Percentiles rank a stretch among this genome's conserved stretches.
Evolutionary conservation across 306 rosid species (phyloP).

Genomic region (Sicyos baderoa): DNA sequence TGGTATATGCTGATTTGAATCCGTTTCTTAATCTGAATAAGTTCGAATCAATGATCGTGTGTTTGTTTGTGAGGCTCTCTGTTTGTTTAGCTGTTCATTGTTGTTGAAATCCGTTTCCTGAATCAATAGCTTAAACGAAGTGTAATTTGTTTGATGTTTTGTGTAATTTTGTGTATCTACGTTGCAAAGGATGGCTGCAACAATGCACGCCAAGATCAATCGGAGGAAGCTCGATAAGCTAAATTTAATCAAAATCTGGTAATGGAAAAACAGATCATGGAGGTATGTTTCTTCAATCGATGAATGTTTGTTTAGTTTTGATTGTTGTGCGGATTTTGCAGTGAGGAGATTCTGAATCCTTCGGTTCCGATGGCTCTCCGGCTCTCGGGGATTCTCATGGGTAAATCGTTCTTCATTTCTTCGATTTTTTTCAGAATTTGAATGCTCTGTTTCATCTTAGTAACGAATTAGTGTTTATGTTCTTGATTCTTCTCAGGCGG

Average conservation of each 20-base stretch:
- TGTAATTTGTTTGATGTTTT: neutral
- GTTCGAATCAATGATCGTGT: neutral
- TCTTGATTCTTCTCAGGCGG: slow-evolving; percentile 48
- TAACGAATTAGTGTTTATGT: slow-evolving; percentile 14
- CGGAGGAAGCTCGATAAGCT: slow-evolving; percentile 59
- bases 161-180: neutral
- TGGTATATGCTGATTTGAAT: slow-evolving; percentile 39
- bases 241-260: slow-evolving; percentile 72
- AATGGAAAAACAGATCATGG: neutral
- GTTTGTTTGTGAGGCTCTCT: neutral
- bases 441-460: slow-evolving; percentile 8
- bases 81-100: neutral
- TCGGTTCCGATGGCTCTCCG: slow-evolving; percentile 89
- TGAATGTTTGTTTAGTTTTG: neutral
- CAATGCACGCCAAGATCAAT: slow-evolving; percentile 57
- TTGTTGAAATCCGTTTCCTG: neutral
- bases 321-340: slow-evolving; percentile 8
- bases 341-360: slow-evolving; percentile 85
- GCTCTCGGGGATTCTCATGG: slow-evolving; percentile 96
- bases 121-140: neutral
- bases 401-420: slow-evolving; percentile 27
- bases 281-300: neutral
- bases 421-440: neutral
- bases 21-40: neutral
- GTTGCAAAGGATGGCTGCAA: slow-evolving; percentile 45